Evolutionary conservation across 768 basidiomycete species (phyloP), one percentile per base, ranked within the genome.

Genomic region (Melanogaster broomeanus): DNA sequence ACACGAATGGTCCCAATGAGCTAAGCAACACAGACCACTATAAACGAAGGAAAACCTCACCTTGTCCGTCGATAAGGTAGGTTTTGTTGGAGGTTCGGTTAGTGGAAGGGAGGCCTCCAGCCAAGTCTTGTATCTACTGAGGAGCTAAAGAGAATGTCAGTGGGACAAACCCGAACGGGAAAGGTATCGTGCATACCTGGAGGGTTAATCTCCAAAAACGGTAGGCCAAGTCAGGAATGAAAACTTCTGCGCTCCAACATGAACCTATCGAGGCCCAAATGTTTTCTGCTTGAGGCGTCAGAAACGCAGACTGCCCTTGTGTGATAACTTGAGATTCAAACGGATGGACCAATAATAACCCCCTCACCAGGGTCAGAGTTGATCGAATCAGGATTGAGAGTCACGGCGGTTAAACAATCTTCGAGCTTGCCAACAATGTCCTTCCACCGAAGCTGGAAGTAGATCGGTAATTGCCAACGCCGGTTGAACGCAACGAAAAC

Each of bases 391-490:
- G 75, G 66, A 40, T 79, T 77, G 21, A 85, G 63, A 38, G 69
- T 69, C 21, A 73, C 68, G 18, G 63, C 61, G 16, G 69, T 63
- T 13, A 98, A 70, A 2, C 73, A 69, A 12, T 87, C 85, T 71
- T 99, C 97, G 15, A 97, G 71, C 44, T 75, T 77, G 1, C 79
- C 72, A 0, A 94, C 83, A 45, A 96, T 90, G 63, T 97, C 96
- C 70, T 97, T 97, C 93, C 95, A 96, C 39, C 96, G 81, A 53
- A 99, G 74, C 63, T 99, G 97, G 67, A 96, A 98, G 66, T 98
- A 98, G 9, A 98, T 89, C 2, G 93, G 90, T 3, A 99, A 79
- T 65, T 98, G 97, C 95, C 97, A 99, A 31, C 93, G 81, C 53
- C 82, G 78, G 63, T 88, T 83, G 63, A 98, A 97, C 2, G 84